Percentiles rank a stretch among this genome's conserved stretches.
Conservation (phyloP, 2,329 filamentous ascomycete species). For the Hortaea werneckii region DNA sequence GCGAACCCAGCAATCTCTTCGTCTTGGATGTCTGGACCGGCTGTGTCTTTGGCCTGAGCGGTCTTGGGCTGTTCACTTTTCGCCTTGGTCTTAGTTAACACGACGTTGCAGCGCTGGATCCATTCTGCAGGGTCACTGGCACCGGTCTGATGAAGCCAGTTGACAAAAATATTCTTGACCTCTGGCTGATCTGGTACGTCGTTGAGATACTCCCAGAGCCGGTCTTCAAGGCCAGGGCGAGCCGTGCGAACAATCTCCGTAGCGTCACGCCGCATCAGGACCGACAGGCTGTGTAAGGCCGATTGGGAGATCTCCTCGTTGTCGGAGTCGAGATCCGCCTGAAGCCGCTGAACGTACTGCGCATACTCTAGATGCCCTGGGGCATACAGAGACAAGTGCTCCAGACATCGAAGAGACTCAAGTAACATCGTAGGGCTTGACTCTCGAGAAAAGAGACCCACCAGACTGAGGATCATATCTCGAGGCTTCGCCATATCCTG, state of each 20-base stretch:
- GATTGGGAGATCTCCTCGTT: constrained; percentile 63
- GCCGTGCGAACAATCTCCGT: constrained; percentile 70
- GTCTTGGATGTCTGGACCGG: constrained; percentile 73
- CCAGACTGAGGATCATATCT: constrained; percentile 79
- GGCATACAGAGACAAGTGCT: constrained; percentile 87
- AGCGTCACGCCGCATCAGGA: constrained; percentile 87
- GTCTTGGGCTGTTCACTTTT: constrained; percentile 46
- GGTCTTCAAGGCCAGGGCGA: constrained; percentile 71
- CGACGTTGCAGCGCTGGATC: constrained; percentile 78
- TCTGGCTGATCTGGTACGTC: constrained; percentile 63
- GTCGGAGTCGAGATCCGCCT: constrained; percentile 63
- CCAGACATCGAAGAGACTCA: constrained; percentile 71
- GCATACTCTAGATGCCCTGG: constrained; percentile 76
- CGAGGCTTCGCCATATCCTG: constrained; percentile 88
- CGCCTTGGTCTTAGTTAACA: constrained; percentile 76
- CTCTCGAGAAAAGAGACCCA: constrained; percentile 64
- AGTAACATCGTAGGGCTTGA: constrained; percentile 62
- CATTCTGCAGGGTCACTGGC: constrained; percentile 70
- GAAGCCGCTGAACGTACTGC: constrained; percentile 73
- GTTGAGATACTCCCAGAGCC: constrained; percentile 85
- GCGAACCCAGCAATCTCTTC: constrained; percentile 96
- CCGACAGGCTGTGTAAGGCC: constrained; percentile 80
- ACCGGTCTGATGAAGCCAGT: constrained; percentile 88
- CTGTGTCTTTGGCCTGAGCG: constrained; percentile 34
- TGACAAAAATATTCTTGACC: constrained; percentile 76